Conservation (phyloP, 495 filamentous ascomycete species). For the Xylona heveae region DNA sequence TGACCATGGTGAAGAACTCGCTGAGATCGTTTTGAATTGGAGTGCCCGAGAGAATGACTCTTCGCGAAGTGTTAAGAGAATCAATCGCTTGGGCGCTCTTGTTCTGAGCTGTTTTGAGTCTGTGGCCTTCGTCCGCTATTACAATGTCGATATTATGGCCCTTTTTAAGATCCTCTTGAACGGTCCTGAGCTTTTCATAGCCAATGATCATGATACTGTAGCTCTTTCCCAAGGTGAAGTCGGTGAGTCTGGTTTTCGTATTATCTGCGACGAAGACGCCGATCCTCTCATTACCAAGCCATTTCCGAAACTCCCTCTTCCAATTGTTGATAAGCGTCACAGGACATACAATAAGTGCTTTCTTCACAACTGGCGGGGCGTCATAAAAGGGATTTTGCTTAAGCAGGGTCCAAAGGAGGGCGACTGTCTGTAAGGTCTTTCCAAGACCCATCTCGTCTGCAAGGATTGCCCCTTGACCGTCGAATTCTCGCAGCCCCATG, state of each 20-base stretch:
- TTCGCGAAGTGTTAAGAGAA: slow-evolving; percentile 40
- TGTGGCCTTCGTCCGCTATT: slow-evolving; percentile 63
- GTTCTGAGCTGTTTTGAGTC: slow-evolving; percentile 65
- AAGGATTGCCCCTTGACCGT: slow-evolving; percentile 54
- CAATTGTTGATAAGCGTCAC: slow-evolving; percentile 65
- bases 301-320: slow-evolving; percentile 61
- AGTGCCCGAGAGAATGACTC: slow-evolving; percentile 56
- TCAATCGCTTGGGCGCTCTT: slow-evolving; percentile 60
- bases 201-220: slow-evolving; percentile 71
- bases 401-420: slow-evolving; percentile 57
- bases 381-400: slow-evolving; percentile 59
- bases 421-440: slow-evolving; percentile 63
- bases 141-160: slow-evolving; percentile 51
- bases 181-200: slow-evolving; percentile 54
- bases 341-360: slow-evolving; percentile 64
- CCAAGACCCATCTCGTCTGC: slow-evolving; percentile 74
- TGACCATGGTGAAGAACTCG: slow-evolving; percentile 61
- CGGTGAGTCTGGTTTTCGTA: slow-evolving; percentile 40
- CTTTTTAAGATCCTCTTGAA: slow-evolving; percentile 44
- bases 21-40: slow-evolving; percentile 64
- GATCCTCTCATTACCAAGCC: slow-evolving; percentile 58
- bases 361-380: slow-evolving; percentile 41
- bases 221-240: slow-evolving; percentile 55
- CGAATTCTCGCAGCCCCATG: slow-evolving; percentile 54
- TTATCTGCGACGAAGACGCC: slow-evolving; percentile 56